Base-by-base conservation (phyloP, 306 rosid genomes). In the Fragaria vesca region DNA sequence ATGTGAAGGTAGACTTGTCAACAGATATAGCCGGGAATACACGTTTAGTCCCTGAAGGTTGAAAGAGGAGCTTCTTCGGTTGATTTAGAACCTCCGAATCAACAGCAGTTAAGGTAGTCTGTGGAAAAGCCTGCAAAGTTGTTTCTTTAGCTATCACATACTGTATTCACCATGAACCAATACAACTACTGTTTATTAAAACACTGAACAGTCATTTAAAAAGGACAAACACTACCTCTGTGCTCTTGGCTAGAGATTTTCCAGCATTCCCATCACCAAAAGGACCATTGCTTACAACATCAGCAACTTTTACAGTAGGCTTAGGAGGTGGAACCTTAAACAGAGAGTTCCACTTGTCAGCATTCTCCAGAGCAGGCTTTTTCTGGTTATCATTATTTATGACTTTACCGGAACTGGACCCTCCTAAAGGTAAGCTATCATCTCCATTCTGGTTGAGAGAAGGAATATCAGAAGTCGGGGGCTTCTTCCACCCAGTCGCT, bases 1-100 rank as follows among this genome's bases (percentile, higher is more conserved):
- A 95, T 55, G 95, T 87, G 84, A 95, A 92, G 55, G 88, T 91
- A 1, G 88, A 84, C 81, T 88, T 94, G 81, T 79, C 84, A 78
- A 94, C 43, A 18, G 87, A 72, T 79, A 94, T 92, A 51, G 91
- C 86, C 67, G 97, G 77, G 54, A 94, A 84, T 76, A 61, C 76
- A 6, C 93, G 90, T 81, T 89, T 95, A 54, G 63, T 80, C 32
- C 75, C 83, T 8, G 88, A 66, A 75, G 86, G 75, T 28, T 82
- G 66, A 36, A 58, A 28, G 3, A 73, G 69, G 69, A 82, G 82
- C 82, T 77, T 86, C 77, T 69, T 84, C 73, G 83, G 86, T 50
- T 71, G 85, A 79, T 69, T 80, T 69, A 67, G 63, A 26, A 5
- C 83, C 76, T 6, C 68, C 13, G 82, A 75, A 72, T 61, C 47